phyloP scores from a whole-genome alignment of 2,329 filamentous ascomycete genomes.

The Colletotrichum spinosum region DNA sequence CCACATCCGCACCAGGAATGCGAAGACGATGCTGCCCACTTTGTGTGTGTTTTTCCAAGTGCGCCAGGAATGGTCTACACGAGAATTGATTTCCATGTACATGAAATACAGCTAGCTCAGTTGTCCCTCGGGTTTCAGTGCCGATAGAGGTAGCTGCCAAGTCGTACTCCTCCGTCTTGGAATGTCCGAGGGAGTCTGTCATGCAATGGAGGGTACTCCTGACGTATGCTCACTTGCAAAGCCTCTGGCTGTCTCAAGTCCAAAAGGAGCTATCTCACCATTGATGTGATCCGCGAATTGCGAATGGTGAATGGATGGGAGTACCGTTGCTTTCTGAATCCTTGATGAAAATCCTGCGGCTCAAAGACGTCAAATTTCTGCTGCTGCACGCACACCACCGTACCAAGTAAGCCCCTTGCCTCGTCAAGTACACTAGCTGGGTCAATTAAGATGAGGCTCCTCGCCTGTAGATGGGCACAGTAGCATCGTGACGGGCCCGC shows the following conservation, averaged over 20 bases:
- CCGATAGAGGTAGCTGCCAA: neutral
- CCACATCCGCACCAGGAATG: neutral
- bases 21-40: no score
- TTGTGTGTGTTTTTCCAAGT: no score
- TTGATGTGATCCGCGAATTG: no score
- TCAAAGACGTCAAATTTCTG: neutral
- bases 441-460: conserved; percentile 22
- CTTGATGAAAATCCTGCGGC: conserved; percentile 9
- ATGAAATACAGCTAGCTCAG: no score
- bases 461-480: conserved; percentile 6
- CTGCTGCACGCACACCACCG: no score
- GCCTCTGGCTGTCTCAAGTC: no score
- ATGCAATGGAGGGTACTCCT: neutral
- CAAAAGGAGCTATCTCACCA: no score
- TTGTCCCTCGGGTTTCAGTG: neutral
- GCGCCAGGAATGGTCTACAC: no score
- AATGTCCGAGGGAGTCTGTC: neutral
- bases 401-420: neutral
- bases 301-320: no score
- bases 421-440: neutral
- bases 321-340: neutral
- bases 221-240: neutral
- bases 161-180: neutral
- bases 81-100: no score
- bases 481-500: conserved; percentile 5